phyloP scores from a whole-genome alignment of 2,329 filamentous ascomycete genomes.

The Bisporella sp. region DNA sequence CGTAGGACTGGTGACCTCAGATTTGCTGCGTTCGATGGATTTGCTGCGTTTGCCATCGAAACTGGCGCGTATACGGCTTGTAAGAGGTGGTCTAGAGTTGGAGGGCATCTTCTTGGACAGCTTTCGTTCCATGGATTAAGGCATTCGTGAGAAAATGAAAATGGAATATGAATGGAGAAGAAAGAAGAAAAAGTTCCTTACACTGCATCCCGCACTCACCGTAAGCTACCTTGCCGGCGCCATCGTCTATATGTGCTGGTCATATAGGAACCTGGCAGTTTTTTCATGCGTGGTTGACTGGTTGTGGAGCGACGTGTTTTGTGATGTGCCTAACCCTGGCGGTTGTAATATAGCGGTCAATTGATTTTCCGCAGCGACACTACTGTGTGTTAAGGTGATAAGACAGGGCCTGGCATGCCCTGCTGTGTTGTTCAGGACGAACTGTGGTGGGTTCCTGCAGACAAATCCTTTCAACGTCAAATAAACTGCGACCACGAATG shows the following conservation, averaged over 20 bases:
- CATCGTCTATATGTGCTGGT: background rate
- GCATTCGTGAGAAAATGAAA: background rate
- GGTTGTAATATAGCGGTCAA: no score
- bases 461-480: no score
- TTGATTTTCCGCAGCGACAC: no score
- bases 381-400: no score
- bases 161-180: background rate
- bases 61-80: conserved; percentile 22
- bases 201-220: background rate
- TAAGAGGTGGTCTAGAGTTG: conserved; percentile 24
- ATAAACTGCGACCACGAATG: no score
- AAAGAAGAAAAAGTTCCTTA: background rate
- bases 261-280: background rate
- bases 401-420: no score
- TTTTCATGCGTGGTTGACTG: no score
- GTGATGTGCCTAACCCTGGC: no score
- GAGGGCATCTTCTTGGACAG: conserved; percentile 4
- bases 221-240: background rate
- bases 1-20: conserved; percentile 7
- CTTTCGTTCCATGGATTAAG: conserved; percentile 7
- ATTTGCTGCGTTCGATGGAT: background rate
- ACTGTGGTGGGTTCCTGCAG: no score
- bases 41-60: conserved; percentile 23
- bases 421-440: no score
- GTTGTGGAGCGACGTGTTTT: no score